Percentiles rank a stretch among this genome's conserved stretches.
phyloP scores from a whole-genome alignment of 306 rosid species.

The Mucuna pruriens region DNA sequence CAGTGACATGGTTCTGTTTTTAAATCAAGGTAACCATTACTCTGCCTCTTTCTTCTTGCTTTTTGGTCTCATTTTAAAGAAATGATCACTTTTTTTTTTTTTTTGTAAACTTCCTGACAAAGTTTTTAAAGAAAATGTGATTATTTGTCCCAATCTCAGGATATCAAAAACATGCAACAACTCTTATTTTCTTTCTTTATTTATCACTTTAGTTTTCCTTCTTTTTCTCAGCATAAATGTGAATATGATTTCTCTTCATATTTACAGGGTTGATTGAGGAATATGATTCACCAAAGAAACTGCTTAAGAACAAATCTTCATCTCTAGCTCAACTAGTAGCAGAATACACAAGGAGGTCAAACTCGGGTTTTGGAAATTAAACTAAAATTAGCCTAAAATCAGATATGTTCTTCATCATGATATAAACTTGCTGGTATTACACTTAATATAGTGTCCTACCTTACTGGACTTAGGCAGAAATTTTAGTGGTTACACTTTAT shows the following conservation, averaged over 20 bases:
- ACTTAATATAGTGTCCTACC: background rate
- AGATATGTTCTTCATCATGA: background rate
- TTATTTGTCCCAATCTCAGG: no score
- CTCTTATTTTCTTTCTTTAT: background rate
- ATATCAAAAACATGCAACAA: no score
- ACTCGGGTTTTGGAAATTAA: slow-evolving; percentile 47
- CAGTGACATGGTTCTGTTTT: slow-evolving; percentile 80
- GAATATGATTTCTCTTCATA: slow-evolving; percentile 14
- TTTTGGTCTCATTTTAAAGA: background rate
- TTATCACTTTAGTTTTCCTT: background rate
- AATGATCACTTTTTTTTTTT: no score
- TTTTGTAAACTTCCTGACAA: no score
- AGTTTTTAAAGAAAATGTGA: no score
- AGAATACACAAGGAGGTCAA: slow-evolving; percentile 46
- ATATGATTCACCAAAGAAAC: slow-evolving; percentile 45
- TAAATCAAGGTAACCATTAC: slow-evolving; percentile 49
- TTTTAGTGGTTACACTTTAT: background rate
- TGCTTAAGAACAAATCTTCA: slow-evolving; percentile 50
- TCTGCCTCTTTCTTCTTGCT: background rate
- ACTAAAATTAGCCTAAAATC: slow-evolving; percentile 32
- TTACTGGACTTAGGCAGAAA: background rate
- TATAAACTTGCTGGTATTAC: background rate
- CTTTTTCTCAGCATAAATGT: background rate
- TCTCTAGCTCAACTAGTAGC: slow-evolving; percentile 50
- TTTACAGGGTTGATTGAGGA: slow-evolving; percentile 42